Base-by-base conservation (phyloP, 2,329 filamentous ascomycete species). In the Penicillium concentricum region DNA sequence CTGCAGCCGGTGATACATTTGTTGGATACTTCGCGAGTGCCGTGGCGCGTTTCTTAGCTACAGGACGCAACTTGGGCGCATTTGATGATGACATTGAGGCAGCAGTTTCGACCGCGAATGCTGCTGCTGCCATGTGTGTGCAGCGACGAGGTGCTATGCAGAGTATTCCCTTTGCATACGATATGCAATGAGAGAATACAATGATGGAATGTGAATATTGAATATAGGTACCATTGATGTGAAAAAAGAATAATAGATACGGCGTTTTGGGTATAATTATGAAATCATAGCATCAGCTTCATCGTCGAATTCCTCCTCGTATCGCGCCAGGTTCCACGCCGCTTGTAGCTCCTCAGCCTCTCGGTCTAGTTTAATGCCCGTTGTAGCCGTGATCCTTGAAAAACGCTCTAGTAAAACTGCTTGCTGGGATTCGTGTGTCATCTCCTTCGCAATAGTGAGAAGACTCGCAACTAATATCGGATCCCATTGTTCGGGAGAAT, bases 361-460 rank as follows among this genome's bases (percentile, higher is more conserved):
- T 4, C 24, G 47, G 34, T 57, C 54, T 13, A 67, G 18, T 5
- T 67, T 65, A 4, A 68, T 67, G 1, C 66, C 66, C 2, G 64
- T 67, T 8, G 56, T 59, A 1, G 35, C 54, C 0, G 61, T 60
- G 7, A 68, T 63, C 16, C 28, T 58, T 10, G 38, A 37, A 7
- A 68, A 49, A 5, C 55, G 43, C 0, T 61, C 54, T 13, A 67
- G 42, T 18, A 68, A 26, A 13, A 61, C 61, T 0, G 45, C 13
- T 42, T 68, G 66, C 18, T 68, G 66, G 4, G 64, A 66, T 41
- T 62, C 57, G 13, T 68, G 66, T 1, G 66, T 67, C 65, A 68
- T 67, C 13, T 67, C 61, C 16, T 56, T 59, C 4, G 65, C 64
- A 12, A 67, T 58, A 1, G 53, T 38, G 18, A 68, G 56, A 26